Base-by-base conservation (phyloP, 306 rosid species). In the Cercis canadensis region DNA sequence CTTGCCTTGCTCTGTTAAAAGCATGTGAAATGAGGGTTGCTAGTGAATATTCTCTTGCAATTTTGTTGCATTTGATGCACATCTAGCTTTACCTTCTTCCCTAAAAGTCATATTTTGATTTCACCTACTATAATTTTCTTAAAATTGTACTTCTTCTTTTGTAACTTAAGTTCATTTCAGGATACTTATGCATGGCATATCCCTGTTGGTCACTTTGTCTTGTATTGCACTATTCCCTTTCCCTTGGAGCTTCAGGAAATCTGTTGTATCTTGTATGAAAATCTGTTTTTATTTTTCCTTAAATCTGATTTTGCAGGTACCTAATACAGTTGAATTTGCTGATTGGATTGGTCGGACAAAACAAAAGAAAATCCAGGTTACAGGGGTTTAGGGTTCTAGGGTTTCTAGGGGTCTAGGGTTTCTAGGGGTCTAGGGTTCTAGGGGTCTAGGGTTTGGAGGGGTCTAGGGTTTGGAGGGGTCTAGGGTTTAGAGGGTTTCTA, bases 261-360 rank as follows among this genome's bases (percentile, higher is more conserved):
- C 53, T 62, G 16, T 46, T 54, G 33, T 39, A 37, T 49, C 11
- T 15, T 45, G 39, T 9, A 8, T 55, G 54, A 51, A 8, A 4
- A 5, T 37, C 10, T 37, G 10, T 0, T 5, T 5, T 37, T 5
- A 37, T 37, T 37, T 5, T 32, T 72, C 61, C 64, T 11, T 37
- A 31, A 21, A 45, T 19, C 2, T 3, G 3, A 11, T 58, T 62
- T 68, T 66, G 62, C 84, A 93, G 97, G 98, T 93, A 43, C 98
- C 98, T 65, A 93, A 93, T 81, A 93, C 96, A 5, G 79, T 86
- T 75, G 98, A 93, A 76, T 93, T 93, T 76, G 98, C 97, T 2
- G 98, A 93, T 78, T 93, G 98, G 97, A 90, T 93, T 79, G 94
- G 98, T 60, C 84, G 97, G 66, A 93, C 97, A 19, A 93, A 93